Percentiles rank a stretch among this genome's conserved stretches.
Evolutionary conservation across 495 filamentous ascomycete genomes (phyloP).

Genomic region (Rhizodiscina lignyota): DNA sequence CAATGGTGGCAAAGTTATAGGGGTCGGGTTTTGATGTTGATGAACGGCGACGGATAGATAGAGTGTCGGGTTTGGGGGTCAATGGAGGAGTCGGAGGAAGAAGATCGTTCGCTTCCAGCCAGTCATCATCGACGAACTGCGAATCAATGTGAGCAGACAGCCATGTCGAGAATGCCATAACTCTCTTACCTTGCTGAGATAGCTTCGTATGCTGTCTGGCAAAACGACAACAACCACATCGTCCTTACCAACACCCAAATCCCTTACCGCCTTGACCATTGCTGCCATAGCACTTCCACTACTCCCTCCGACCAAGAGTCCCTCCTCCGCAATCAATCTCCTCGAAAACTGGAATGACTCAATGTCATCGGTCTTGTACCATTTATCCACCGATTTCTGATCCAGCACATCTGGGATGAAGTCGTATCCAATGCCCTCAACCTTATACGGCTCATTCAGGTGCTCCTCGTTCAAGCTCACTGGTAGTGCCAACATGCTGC

Average conservation of each 20-base stretch:
- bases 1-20: conserved; percentile 58
- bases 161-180: not conserved
- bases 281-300: conserved; percentile 88
- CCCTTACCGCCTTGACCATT: conserved; percentile 60
- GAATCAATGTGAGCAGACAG: conserved; percentile 3
- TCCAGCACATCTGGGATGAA: conserved; percentile 92
- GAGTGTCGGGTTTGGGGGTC: conserved; percentile 14
- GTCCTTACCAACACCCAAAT: conserved; percentile 51
- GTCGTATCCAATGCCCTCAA: conserved; percentile 97
- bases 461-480: conserved; percentile 58
- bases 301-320: conserved; percentile 83
- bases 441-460: conserved; percentile 79
- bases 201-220: conserved; percentile 91
- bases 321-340: conserved; percentile 84
- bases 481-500: conserved; percentile 74
- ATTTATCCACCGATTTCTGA: conserved; percentile 65
- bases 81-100: conserved; percentile 41
- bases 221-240: conserved; percentile 81
- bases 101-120: conserved; percentile 90
- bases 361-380: conserved; percentile 94
- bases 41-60: conserved; percentile 6
- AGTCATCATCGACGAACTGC: conserved; percentile 93
- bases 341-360: conserved; percentile 83
- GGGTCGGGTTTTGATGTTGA: conserved; percentile 29
- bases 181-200: conserved; percentile 65